Evolutionary conservation across 495 filamentous ascomycete genomes (phyloP).

Genomic region (Trichocladium antarcticum): DNA sequence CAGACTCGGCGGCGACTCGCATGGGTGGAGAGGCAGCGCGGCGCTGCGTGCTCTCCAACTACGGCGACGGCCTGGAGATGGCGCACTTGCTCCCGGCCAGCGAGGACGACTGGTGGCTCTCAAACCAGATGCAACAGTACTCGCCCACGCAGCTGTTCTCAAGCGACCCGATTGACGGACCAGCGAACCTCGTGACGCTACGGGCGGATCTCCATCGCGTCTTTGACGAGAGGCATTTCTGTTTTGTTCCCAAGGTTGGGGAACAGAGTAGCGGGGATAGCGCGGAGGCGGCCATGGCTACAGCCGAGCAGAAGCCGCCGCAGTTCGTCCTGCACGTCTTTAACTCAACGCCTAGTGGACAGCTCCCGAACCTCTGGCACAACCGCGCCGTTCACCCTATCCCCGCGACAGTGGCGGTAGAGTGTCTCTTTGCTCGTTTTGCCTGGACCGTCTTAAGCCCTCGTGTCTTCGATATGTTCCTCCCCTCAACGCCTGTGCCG

Average conservation of each 20-base stretch:
- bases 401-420: neutral
- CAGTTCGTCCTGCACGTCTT: neutral
- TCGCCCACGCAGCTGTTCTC: neutral
- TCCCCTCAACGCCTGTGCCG: neutral
- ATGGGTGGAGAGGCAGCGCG: too few species aligned
- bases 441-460: constrained; percentile 1
- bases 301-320: neutral
- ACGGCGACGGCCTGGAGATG: too few species aligned
- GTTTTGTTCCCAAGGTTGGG: neutral
- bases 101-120: neutral
- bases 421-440: constrained; percentile 2
- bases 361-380: neutral
- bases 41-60: too few species aligned
- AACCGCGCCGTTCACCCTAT: neutral
- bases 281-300: neutral
- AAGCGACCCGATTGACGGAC: neutral
- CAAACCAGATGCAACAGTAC: neutral
- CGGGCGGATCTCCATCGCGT: neutral
- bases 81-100: neutral
- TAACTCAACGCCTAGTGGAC: neutral
- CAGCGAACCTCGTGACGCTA: neutral
- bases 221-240: neutral
- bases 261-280: neutral
- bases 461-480: neutral
- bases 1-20: too few species aligned